These are phyloP conservation scores for Trichosporon coremiiforme DNA, from an alignment of 1,284 basidiomycete genomes.

Conservation along the genomic window DNA sequence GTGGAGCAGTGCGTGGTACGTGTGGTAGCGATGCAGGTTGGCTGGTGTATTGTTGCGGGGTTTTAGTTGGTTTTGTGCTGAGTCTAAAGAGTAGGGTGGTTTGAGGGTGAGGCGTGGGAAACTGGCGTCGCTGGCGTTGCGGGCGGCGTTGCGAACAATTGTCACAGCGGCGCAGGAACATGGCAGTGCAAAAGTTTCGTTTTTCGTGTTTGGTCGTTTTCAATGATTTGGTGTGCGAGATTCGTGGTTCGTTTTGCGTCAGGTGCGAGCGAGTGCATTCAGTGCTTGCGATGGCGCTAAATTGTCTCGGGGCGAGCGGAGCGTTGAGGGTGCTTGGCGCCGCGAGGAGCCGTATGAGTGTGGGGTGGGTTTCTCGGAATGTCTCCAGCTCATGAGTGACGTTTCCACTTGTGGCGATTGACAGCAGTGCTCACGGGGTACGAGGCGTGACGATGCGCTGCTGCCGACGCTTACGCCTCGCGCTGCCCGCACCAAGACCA, in stretches of 20 bases:
- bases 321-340: not conserved
- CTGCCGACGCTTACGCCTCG: not conserved
- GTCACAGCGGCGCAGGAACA: not conserved
- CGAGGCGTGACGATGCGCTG: slow-evolving; percentile 5
- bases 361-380: slow-evolving; percentile 5
- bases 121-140: too few species aligned
- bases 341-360: not conserved
- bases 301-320: not conserved
- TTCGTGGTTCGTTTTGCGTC: not conserved
- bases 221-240: not conserved
- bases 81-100: too few species aligned
- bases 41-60: too few species aligned
- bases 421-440: not conserved
- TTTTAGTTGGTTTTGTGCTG: not conserved
- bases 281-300: not conserved
- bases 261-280: not conserved
- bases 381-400: not conserved
- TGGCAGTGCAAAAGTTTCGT: not conserved
- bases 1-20: not conserved
- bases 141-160: not conserved
- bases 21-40: slow-evolving; percentile 7
- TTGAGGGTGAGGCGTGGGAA: too few species aligned
- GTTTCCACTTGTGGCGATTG: slow-evolving; percentile 5
- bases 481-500: slow-evolving; percentile 7
- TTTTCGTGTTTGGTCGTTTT: not conserved